Evolutionary conservation across 2,329 filamentous ascomycete genomes (phyloP), one percentile per base, ranked within the genome.

Genomic region (Fusarium devonianum): DNA sequence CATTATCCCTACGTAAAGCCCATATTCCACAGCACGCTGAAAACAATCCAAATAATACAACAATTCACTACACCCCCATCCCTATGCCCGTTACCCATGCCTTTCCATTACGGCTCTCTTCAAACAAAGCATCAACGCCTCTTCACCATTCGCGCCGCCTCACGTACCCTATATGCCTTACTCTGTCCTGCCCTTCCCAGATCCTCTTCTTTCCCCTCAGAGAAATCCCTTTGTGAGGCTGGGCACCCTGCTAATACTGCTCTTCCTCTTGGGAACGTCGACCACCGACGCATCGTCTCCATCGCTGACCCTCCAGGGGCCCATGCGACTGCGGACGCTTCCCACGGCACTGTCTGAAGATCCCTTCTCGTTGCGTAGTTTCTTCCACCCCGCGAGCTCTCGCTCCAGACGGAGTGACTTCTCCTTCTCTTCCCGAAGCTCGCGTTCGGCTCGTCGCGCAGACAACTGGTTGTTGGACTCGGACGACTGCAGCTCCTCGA

Each of bases 401-500:
- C 92, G 84, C 73, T 97, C 92, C n/a, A 97, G 77, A 22, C 88
- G 81, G 19, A 92, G 75, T 1, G 79, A 81, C 73, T 89, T 93
- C 73, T 97, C 94, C 55, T 83, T 85, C 73, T 96, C 93, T 71
- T 97, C 91, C 6, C 91, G 83, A 12, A 97, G 80, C 66, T 97
- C 93, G 32, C 93, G 85, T 71, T 99, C 93, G 12, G 91, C 91
- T 32, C 93, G 86, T 47, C 93, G 88, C 18, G 90, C 87, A 18
- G 86, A 81, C 30, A 97, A 81, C 70, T 97, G 91, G 35, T 86
- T 87, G 9, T 85, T 79, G 16, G 89, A 92, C 72, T 97, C 93
- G 11, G 86, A 89, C 11, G 89, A 86, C 71, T 99, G 93, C 23
- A 99, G 84, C 69, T 97, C 93, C 68, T 97, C 93, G 63, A 99